phyloP scores from a whole-genome alignment of 1,284 basidiomycete species.

The Rhizoctonia solani region DNA sequence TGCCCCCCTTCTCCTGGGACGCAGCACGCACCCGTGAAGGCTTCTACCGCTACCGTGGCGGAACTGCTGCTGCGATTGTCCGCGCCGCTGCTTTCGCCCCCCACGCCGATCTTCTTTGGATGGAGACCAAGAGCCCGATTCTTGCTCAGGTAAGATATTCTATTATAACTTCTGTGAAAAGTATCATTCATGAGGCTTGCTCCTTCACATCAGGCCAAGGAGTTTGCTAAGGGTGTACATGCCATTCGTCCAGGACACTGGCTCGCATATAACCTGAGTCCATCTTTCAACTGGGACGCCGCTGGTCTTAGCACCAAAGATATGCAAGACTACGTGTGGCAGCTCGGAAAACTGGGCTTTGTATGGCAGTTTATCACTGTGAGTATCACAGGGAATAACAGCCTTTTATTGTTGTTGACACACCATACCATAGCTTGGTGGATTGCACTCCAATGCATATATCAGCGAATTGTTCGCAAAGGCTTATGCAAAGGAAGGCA shows the following conservation, averaged over 20 bases:
- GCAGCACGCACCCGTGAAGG: conserved; percentile 92
- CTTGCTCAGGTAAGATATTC: conserved; percentile 61
- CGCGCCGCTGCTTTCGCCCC: conserved; percentile 93
- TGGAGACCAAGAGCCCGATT: conserved; percentile 99
- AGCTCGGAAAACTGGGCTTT: conserved; percentile 89
- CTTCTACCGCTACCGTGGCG: conserved; percentile 96
- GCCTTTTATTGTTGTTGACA: neutral
- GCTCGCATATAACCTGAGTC: conserved; percentile 93
- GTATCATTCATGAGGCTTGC: neutral
- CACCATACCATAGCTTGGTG: conserved; percentile 69
- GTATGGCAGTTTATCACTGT: conserved; percentile 99
- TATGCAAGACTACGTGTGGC: conserved; percentile 93
- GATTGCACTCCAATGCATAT: conserved; percentile 95
- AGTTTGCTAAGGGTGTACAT: conserved; percentile 90
- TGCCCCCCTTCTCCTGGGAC: conserved; percentile 79
- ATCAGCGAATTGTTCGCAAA: conserved; percentile 93
- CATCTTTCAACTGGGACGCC: conserved; percentile 92
- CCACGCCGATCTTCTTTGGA: conserved; percentile 91
- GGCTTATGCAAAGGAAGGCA: conserved; percentile 80
- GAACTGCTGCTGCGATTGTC: conserved; percentile 92
- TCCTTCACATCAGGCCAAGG: conserved; percentile 58
- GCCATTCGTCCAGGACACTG: conserved; percentile 81
- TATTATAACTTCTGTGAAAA: neutral
- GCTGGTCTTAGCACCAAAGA: conserved; percentile 84
- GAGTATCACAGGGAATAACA: conserved; percentile 44